These are phyloP conservation scores for Clitopilus hobsonii DNA, from an alignment of 768 basidiomycete species.

Conservation along the genomic window DNA sequence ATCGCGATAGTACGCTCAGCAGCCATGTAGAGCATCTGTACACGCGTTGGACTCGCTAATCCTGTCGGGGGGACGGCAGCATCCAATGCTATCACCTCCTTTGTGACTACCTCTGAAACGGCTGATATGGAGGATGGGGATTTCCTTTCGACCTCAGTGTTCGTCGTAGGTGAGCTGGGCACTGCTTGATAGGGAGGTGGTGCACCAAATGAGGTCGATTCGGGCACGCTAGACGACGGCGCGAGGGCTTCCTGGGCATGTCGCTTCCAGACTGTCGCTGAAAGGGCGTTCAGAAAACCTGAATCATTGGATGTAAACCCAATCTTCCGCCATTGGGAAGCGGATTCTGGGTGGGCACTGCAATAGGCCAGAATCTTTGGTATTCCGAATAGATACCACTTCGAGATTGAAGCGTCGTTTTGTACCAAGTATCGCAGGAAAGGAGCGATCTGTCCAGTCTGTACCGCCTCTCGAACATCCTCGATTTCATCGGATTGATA, in stretches of 20 bases:
- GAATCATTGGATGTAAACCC: not conserved
- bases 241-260: no score
- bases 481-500: not conserved
- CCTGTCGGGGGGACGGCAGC: not conserved
- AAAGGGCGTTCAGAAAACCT: no score
- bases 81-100: not conserved
- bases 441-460: not conserved
- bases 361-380: not conserved
- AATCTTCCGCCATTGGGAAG: not conserved
- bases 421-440: not conserved
- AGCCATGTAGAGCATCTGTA: slow-evolving; percentile 23
- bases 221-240: no score
- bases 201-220: no score
- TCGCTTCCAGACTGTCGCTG: no score
- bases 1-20: slow-evolving; percentile 3
- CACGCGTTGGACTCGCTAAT: slow-evolving; percentile 6
- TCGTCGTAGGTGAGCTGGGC: not conserved
- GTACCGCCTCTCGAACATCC: not conserved
- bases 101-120: no score
- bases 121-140: not conserved
- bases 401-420: not conserved
- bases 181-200: not conserved
- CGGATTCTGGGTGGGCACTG: not conserved
- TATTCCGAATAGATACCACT: not conserved
- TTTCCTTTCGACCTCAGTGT: no score